phyloP scores from a whole-genome alignment of 495 filamentous ascomycete genomes.

The Pseudotulostoma volvatum region DNA sequence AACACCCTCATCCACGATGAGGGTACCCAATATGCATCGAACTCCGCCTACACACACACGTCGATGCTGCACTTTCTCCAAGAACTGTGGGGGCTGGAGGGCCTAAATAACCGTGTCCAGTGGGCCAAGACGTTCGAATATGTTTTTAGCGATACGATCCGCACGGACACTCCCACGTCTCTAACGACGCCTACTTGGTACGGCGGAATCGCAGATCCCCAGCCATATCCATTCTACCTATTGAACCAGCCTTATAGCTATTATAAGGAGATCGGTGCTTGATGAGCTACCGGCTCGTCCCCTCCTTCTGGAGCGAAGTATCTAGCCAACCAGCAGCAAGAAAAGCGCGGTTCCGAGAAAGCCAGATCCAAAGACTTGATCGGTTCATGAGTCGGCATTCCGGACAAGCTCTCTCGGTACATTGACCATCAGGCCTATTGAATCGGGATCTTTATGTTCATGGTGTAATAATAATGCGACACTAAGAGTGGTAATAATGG shows the following conservation, averaged over 20 bases:
- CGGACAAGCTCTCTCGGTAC: no score
- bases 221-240: slow-evolving; percentile 15
- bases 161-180: slow-evolving; percentile 18
- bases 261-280: no score
- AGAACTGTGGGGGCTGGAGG: slow-evolving; percentile 26
- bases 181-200: slow-evolving; percentile 20
- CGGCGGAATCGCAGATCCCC: slow-evolving; percentile 16
- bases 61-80: slow-evolving; percentile 27
- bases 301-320: no score
- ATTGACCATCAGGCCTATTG: no score
- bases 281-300: no score
- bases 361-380: no score
- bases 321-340: no score
- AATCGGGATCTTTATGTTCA: no score
- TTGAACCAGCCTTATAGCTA: slow-evolving; percentile 21
- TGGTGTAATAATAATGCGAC: no score
- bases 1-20: slow-evolving; percentile 25
- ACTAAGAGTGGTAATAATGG: no score
- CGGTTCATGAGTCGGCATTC: no score
- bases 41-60: slow-evolving; percentile 28
- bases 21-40: slow-evolving; percentile 21
- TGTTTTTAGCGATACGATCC: slow-evolving; percentile 15
- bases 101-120: slow-evolving; percentile 24
- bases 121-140: slow-evolving; percentile 29
- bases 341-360: no score